Percentiles rank a stretch among this genome's conserved stretches.
phyloP scores from a whole-genome alignment of 768 basidiomycete species.

The Mycena indigotica region DNA sequence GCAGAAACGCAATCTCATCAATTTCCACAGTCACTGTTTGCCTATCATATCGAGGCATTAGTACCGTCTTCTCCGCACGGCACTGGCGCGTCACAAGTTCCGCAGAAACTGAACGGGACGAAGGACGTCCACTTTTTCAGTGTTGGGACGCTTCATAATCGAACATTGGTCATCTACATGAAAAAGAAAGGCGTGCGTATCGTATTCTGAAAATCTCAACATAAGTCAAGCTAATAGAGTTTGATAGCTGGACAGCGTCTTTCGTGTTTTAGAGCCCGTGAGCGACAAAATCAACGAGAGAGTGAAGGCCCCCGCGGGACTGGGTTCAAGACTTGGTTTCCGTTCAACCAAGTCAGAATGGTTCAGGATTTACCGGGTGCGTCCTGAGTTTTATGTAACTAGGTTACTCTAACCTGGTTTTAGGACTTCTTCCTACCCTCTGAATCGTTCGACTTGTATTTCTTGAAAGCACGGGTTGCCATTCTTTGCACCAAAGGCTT shows the following conservation, averaged over 20 bases:
- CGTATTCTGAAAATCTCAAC: not conserved
- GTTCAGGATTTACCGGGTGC: slow-evolving; percentile 86
- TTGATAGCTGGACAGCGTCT: slow-evolving; percentile 80
- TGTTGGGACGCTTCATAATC: slow-evolving; percentile 81
- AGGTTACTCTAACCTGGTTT: not conserved
- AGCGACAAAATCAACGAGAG: slow-evolving; percentile 83
- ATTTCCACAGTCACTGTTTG: slow-evolving; percentile 72
- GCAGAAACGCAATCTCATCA: not conserved
- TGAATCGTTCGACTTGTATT: slow-evolving; percentile 87
- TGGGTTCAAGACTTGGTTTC: slow-evolving; percentile 77
- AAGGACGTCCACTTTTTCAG: slow-evolving; percentile 91
- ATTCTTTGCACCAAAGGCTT: slow-evolving; percentile 93
- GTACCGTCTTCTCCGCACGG: slow-evolving; percentile 83
- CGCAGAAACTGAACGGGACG: slow-evolving; percentile 85
- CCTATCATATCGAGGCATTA: slow-evolving; percentile 94
- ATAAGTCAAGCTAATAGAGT: not conserved
- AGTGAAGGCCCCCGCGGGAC: slow-evolving; percentile 66
- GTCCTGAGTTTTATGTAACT: not conserved
- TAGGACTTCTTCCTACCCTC: slow-evolving; percentile 88
- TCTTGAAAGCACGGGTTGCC: slow-evolving; percentile 91
- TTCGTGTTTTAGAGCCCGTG: slow-evolving; percentile 96
- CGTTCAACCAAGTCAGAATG: slow-evolving; percentile 85
- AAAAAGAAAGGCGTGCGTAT: slow-evolving; percentile 79
- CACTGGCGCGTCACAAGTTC: slow-evolving; percentile 70
- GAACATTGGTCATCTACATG: slow-evolving; percentile 93